Conservation (phyloP, 1,284 basidiomycete genomes). For the Cryptococcus hybrid region DNA sequence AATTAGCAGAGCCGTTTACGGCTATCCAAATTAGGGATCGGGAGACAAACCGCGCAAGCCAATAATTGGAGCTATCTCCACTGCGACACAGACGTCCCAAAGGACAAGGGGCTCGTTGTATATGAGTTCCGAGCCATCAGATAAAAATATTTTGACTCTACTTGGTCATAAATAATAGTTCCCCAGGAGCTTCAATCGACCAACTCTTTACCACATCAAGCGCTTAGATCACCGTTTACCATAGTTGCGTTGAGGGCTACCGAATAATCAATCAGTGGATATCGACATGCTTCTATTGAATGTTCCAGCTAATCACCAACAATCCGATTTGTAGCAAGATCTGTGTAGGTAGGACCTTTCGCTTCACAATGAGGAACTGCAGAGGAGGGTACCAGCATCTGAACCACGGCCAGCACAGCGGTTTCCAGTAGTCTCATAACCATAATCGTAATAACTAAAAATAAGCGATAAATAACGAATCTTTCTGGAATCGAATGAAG, state of each 20-base stretch:
- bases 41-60: conserved; percentile 9
- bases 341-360: conserved; percentile 3
- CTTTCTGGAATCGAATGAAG: background rate
- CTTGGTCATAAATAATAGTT: no score
- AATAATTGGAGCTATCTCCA: background rate
- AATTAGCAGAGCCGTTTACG: background rate
- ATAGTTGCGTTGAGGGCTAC: conserved; percentile 7
- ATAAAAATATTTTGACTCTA: conserved; percentile 3
- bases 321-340: conserved; percentile 7
- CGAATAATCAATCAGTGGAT: background rate
- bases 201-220: conserved; percentile 12
- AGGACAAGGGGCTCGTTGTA: conserved; percentile 21
- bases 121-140: conserved; percentile 1
- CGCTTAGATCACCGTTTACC: conserved; percentile 3
- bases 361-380: conserved; percentile 4
- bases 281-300: background rate
- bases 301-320: conserved; percentile 2
- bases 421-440: conserved; percentile 4
- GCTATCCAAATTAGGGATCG: background rate
- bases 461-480: no score
- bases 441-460: conserved; percentile 4
- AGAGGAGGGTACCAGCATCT: background rate
- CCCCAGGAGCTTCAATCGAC: background rate
- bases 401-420: conserved; percentile 1
- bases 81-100: conserved; percentile 9